Evolutionary conservation across 2,329 filamentous ascomycete species (phyloP).

Genomic region (Fusarium sp.): DNA sequence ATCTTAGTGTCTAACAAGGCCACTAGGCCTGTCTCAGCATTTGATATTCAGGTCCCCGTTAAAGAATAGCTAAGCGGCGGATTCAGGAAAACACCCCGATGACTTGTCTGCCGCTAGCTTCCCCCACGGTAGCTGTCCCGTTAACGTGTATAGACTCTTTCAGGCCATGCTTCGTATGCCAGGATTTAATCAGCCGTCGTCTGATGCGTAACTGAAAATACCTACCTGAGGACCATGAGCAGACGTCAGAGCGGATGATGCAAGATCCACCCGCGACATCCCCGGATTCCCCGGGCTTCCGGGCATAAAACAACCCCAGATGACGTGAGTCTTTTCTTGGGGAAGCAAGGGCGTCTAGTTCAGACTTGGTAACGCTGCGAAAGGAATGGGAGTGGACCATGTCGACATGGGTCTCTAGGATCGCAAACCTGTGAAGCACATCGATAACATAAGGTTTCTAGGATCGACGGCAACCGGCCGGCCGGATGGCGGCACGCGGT

Average conservation of each 20-base stretch:
- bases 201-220: neutral
- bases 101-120: neutral
- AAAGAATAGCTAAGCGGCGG: neutral
- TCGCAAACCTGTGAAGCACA: neutral
- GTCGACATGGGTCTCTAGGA: neutral
- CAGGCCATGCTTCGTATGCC: neutral
- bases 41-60: neutral
- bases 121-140: neutral
- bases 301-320: neutral
- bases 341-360: neutral
- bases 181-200: neutral
- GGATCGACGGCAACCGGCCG: neutral
- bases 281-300: constrained; percentile 1
- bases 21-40: neutral
- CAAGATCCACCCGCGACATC: neutral
- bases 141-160: neutral
- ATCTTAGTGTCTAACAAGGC: neutral
- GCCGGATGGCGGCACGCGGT: neutral
- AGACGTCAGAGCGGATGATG: neutral
- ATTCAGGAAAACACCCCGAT: neutral
- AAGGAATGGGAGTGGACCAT: neutral
- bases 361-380: neutral
- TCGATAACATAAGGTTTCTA: neutral
- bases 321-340: constrained; percentile 2
- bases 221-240: neutral